Evolutionary conservation across 1,284 basidiomycete genomes (phyloP), one percentile per base, ranked within the genome.

Genomic region (Cryptococcus sp.): DNA sequence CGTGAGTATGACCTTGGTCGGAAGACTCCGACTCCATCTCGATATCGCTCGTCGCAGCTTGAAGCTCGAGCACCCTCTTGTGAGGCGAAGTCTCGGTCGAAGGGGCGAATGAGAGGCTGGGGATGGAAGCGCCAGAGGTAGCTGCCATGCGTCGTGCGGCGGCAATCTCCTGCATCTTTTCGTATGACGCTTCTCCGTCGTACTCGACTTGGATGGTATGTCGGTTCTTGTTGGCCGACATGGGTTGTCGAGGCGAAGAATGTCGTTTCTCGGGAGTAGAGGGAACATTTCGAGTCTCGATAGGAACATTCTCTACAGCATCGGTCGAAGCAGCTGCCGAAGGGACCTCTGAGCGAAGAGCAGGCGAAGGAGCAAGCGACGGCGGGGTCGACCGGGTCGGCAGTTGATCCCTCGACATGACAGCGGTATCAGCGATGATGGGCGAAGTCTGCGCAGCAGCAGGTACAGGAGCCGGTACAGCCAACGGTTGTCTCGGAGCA

Each of bases 131-230:
- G 19, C 31, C 35, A 6, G 11, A 47, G 41, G 28, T 18, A 21
- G 32, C 44, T 18, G 46, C 43, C 2, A 39, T 49, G n/a, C 44
- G 41, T 31, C 59, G 50, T 36, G 53, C 48, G 1, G 48, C 40
- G 35, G 56, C 36, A 2, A 47, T 45, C 46, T 64, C 56, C 36
- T 62, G 43, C 50, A 63, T 53, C 43, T 36, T 42, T 40, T 68
- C 65, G 51, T 61, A 63, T n/a, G 63, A 59, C 16, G 66, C 63
- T 16, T 71, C 68, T 18, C 60, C 63, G 35, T 84, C 84, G 59
- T 92, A 92, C 68, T 94, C 91, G 48, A 95, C 84, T 70, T 95
- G 90, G 35, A 94, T 88, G 2, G 91, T 94, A 72, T 94, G 89
- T 14, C 85, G 74, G 68, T 83, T 80, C 45, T 64, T 69, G 62